Percentiles rank a stretch among this genome's conserved stretches.
Evolutionary conservation across 2,329 filamentous ascomycete genomes (phyloP).

Genomic region (Pseudogymnoascus verrucosus): DNA sequence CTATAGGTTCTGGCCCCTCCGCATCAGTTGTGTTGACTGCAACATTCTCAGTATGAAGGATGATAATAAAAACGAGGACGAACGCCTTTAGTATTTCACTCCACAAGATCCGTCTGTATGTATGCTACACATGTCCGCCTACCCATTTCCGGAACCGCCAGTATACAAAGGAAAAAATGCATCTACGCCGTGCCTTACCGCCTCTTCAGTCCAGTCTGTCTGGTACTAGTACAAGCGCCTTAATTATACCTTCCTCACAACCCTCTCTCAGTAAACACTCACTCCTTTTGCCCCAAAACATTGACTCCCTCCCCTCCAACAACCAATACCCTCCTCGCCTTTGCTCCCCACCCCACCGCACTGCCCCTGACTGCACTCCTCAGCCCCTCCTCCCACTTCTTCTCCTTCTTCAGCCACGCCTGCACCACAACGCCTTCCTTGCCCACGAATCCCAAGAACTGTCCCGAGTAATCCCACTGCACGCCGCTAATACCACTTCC

Average conservation of each 20-base stretch:
- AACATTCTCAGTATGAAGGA: not conserved
- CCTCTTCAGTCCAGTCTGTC: not conserved
- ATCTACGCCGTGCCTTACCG: constrained; percentile 7
- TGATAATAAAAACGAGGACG: not conserved
- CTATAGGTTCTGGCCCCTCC: not conserved
- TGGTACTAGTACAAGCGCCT: constrained; percentile 4
- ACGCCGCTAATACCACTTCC: constrained; percentile 70
- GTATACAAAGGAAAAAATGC: not conserved
- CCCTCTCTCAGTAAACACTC: constrained; percentile 10
- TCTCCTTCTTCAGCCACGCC: constrained; percentile 79
- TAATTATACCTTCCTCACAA: constrained; percentile 10
- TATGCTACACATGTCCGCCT: constrained; percentile 1
- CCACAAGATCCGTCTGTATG: not conserved
- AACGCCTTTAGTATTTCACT: constrained; percentile 1
- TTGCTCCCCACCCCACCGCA: constrained; percentile 68
- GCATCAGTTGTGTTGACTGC: too few species aligned
- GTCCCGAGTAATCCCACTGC: constrained; percentile 89
- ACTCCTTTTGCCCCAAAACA: constrained; percentile 49
- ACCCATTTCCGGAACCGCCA: not conserved
- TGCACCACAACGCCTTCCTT: constrained; percentile 76
- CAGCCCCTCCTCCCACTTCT: constrained; percentile 82
- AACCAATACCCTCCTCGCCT: constrained; percentile 48
- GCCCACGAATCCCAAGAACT: constrained; percentile 80
- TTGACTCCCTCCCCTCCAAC: constrained; percentile 38
- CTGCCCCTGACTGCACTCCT: constrained; percentile 66